phyloP scores from a whole-genome alignment of 192 early-diverging fungal genomes.

The Backusella liffmaniae region DNA sequence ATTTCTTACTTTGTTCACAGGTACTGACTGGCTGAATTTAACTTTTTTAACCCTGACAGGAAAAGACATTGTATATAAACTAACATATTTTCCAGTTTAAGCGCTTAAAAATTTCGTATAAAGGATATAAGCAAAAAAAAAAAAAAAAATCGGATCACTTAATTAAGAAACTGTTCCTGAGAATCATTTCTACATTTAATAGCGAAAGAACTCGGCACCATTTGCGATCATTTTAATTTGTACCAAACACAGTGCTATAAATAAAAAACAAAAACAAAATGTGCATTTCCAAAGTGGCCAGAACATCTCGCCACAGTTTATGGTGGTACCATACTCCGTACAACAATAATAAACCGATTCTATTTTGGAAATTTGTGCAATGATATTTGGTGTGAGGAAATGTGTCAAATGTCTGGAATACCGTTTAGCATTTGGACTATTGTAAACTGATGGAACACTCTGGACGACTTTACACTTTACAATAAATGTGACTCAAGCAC shows the following conservation, averaged over 20 bases:
- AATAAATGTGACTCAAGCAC: not conserved
- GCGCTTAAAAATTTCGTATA: not conserved
- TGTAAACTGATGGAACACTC: not conserved
- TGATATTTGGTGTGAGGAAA: not conserved
- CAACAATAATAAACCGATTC: not conserved
- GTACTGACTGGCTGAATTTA: not conserved
- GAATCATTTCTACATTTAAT: not conserved
- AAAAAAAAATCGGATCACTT: not conserved
- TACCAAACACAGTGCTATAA: not conserved
- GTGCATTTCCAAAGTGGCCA: not conserved
- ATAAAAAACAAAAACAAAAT: not conserved
- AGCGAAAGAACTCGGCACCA: not conserved
- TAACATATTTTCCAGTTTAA: not conserved
- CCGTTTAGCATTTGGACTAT: not conserved
- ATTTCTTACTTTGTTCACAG: not conserved
- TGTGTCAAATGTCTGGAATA: not conserved
- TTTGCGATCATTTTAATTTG: not conserved
- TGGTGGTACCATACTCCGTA: not conserved
- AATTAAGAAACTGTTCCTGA: not conserved
- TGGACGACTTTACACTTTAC: not conserved
- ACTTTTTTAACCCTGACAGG: not conserved
- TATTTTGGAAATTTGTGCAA: not conserved
- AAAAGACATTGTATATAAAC: not conserved
- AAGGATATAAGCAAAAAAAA: not conserved
- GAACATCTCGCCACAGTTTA: slow-evolving; percentile 2